A percentile compares a stretch with the other conserved stretches of the same genome.
Evolutionary conservation across 106 monocot species (phyloP).

Genomic region (Xerophyta viscosa): DNA sequence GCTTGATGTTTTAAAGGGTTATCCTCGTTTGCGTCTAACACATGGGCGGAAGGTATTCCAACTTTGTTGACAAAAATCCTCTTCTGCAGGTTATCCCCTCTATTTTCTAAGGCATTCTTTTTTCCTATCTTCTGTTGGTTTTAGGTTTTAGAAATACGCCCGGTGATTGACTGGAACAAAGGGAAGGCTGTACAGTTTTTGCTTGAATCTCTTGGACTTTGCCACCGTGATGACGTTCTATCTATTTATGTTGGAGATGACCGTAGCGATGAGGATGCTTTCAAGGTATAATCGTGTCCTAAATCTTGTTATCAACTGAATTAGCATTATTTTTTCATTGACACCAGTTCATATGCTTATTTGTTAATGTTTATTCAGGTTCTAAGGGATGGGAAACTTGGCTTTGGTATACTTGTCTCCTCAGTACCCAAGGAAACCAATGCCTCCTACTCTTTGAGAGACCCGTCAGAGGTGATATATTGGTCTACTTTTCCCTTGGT

Average conservation of each 20-base stretch:
- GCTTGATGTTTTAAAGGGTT: constrained; percentile 17
- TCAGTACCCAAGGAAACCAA: constrained; percentile 13
- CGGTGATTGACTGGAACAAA: constrained; percentile 43
- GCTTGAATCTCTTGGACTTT: constrained; percentile 29
- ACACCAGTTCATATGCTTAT: no score
- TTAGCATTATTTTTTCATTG: no score
- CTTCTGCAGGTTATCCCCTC: not conserved
- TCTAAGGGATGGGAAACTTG: constrained; percentile 6
- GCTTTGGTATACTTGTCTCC: constrained; percentile 12
- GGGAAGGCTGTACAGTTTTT: constrained; percentile 38
- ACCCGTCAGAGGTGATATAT: constrained; percentile 7
- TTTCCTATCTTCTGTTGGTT: not conserved
- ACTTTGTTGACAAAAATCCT: no score
- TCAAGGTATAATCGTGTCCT: constrained; percentile 14
- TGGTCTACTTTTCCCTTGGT: not conserved
- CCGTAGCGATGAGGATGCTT: constrained; percentile 40
- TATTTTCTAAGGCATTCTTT: not conserved
- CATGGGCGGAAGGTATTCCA: constrained; percentile 27
- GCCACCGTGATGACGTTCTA: constrained; percentile 18
- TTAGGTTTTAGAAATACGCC: constrained; percentile 48
- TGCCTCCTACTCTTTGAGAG: constrained; percentile 14
- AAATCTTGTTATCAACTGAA: not conserved
- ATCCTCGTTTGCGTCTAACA: constrained; percentile 27
- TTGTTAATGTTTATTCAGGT: not conserved
- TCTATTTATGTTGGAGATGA: constrained; percentile 39